phyloP scores from a whole-genome alignment of 176 grass and related monocot species.

The Zea luxurians region DNA sequence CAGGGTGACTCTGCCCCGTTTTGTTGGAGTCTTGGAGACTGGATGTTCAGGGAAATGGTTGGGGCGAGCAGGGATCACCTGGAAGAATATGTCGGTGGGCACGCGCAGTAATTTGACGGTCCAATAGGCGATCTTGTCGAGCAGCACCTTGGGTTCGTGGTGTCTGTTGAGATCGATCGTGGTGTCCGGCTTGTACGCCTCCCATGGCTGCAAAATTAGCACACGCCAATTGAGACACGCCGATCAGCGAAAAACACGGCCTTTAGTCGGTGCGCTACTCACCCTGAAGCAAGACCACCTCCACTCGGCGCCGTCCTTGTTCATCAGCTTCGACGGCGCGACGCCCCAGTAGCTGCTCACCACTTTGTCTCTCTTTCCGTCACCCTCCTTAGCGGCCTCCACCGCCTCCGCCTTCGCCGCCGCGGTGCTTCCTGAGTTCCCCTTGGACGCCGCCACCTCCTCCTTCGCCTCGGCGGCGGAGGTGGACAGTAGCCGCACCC shows the following conservation, averaged over 20 bases:
- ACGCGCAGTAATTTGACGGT: conserved; percentile 54
- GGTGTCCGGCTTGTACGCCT: conserved; percentile 50
- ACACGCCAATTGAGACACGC: not conserved
- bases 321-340: conserved; percentile 46
- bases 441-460: conserved; percentile 45
- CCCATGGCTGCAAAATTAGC: conserved; percentile 57
- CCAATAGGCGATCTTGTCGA: conserved; percentile 61
- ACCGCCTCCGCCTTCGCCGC: conserved; percentile 25
- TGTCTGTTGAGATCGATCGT: conserved; percentile 62
- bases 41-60: not conserved
- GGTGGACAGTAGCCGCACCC: conserved; percentile 48
- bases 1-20: not conserved
- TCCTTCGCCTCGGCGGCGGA: conserved; percentile 39
- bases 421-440: conserved; percentile 22
- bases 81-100: conserved; percentile 71
- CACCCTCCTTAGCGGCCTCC: conserved; percentile 24
- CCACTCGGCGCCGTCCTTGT: conserved; percentile 76
- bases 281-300: conserved; percentile 89
- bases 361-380: conserved; percentile 14
- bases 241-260: not conserved
- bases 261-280: not conserved
- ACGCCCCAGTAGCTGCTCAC: conserved; percentile 74
- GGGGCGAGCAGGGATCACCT: conserved; percentile 29
- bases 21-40: not conserved
- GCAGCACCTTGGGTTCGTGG: conserved; percentile 52